These are phyloP conservation scores for Cydonia oblonga DNA, from an alignment of 331 rosid genomes.

Conservation along the genomic window DNA sequence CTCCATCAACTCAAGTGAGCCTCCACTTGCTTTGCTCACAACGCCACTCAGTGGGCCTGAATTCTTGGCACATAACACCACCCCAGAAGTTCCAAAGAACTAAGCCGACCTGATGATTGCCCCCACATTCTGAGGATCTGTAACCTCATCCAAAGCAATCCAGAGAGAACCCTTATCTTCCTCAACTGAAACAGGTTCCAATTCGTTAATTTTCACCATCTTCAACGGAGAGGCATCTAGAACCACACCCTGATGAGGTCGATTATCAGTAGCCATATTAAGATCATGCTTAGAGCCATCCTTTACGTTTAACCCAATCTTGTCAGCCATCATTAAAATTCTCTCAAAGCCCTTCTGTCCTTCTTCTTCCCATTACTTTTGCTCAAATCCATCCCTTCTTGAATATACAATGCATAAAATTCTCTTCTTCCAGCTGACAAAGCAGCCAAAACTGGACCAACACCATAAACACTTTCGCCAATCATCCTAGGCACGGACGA, in stretches of 20 bases:
- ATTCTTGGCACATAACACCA: constrained; percentile 85
- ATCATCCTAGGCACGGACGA: constrained; percentile 66
- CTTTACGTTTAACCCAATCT: constrained; percentile 44
- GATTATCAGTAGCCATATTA: constrained; percentile 85
- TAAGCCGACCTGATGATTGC: constrained; percentile 87
- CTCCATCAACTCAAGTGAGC: constrained; percentile 85
- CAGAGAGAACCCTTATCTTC: constrained; percentile 67
- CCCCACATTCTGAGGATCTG: constrained; percentile 91
- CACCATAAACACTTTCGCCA: constrained; percentile 86
- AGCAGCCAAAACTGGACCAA: constrained; percentile 95
- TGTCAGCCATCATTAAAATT: constrained; percentile 62
- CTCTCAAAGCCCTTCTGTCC: constrained; percentile 89
- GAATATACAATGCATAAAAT: constrained; percentile 66
- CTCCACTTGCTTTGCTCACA: constrained; percentile 89
- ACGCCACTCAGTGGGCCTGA: constrained; percentile 77
- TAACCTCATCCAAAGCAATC: constrained; percentile 92
- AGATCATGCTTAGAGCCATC: constrained; percentile 80
- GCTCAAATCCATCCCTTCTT: constrained; percentile 83
- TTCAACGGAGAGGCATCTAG: constrained; percentile 83
- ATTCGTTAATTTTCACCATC: constrained; percentile 68
- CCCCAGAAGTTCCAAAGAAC: constrained; percentile 82
- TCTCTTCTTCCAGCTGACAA: constrained; percentile 83
- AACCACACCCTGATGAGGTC: constrained; percentile 89
- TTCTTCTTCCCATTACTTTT: constrained; percentile 79
- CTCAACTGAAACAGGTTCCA: constrained; percentile 51